Conservation (phyloP, 164 flowering plant species). For the Aristolochia fimbriata region DNA sequence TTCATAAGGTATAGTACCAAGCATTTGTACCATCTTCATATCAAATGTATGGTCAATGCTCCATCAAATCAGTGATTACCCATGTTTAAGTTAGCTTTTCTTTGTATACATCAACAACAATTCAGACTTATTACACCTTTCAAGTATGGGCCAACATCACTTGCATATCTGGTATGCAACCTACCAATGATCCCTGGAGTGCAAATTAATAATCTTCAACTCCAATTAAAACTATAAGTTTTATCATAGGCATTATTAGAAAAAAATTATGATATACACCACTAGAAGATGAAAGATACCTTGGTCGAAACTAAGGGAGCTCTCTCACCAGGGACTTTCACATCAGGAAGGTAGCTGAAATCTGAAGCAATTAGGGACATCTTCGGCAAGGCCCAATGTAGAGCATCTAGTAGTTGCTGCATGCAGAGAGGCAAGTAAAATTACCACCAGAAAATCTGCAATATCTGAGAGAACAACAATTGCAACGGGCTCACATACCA, state of each 20-base stretch:
- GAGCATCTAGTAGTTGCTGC: conserved; percentile 75
- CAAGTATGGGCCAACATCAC: too few relatives aligned
- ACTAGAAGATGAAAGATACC: conserved; percentile 30
- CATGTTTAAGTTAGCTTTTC: too few relatives aligned
- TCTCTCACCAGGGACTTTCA: conserved; percentile 77
- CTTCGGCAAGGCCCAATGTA: conserved; percentile 79
- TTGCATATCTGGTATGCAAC: too few relatives aligned
- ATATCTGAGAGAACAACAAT: background rate
- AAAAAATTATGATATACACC: background rate
- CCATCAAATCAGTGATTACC: too few relatives aligned
- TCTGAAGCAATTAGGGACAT: conserved; percentile 98
- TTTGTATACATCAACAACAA: too few relatives aligned
- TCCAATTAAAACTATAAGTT: too few relatives aligned
- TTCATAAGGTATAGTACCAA: too few relatives aligned
- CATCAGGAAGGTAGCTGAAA: conserved; percentile 96
- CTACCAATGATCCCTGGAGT: too few relatives aligned
- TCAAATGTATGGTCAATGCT: too few relatives aligned
- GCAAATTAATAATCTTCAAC: too few relatives aligned
- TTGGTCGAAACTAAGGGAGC: conserved; percentile 92
- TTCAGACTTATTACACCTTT: too few relatives aligned
- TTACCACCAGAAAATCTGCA: conserved; percentile 2
- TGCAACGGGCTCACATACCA: conserved; percentile 32
- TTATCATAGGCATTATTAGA: background rate
- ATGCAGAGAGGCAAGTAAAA: conserved; percentile 11
- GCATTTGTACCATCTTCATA: too few relatives aligned